A percentile compares a stretch with the other conserved stretches of the same genome.
Evolutionary conservation across 176 grass and related monocot genomes (phyloP).

Genomic region (Rhipidocladum racemiflorum): DNA sequence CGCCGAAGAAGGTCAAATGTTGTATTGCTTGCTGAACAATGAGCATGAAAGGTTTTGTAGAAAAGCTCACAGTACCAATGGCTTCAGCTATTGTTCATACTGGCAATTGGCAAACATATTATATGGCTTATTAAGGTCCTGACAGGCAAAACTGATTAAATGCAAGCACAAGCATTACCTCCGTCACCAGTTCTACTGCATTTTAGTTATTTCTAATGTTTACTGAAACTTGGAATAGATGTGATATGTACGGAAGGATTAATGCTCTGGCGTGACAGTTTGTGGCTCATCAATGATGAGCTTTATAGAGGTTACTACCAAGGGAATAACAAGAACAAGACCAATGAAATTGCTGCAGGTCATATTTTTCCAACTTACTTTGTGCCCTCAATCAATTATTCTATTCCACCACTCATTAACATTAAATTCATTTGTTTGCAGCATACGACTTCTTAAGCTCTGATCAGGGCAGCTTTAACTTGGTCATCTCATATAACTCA

Average conservation of each 20-base stretch:
- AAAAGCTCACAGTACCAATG: background rate
- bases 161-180: background rate
- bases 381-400: conserved; percentile 3
- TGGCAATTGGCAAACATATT: background rate
- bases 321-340: conserved; percentile 7
- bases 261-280: conserved; percentile 49
- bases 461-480: conserved; percentile 34
- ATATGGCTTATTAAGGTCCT: background rate
- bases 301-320: conserved; percentile 14
- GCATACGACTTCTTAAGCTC: conserved; percentile 59
- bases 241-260: conserved; percentile 36
- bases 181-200: background rate
- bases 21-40: conserved; percentile 10
- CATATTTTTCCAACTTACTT: background rate
- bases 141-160: background rate
- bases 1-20: background rate
- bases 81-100: background rate
- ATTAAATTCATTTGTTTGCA: conserved; percentile 33
- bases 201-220: conserved; percentile 24
- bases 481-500: conserved; percentile 51
- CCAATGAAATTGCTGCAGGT: conserved; percentile 43
- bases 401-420: background rate
- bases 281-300: conserved; percentile 34
- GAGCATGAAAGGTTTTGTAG: background rate
- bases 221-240: conserved; percentile 14